Percentiles rank a stretch among this genome's conserved stretches.
Evolutionary conservation across 805 yeast genomes (phyloP).

Genomic region (Wickerhamiella sorbophila): DNA sequence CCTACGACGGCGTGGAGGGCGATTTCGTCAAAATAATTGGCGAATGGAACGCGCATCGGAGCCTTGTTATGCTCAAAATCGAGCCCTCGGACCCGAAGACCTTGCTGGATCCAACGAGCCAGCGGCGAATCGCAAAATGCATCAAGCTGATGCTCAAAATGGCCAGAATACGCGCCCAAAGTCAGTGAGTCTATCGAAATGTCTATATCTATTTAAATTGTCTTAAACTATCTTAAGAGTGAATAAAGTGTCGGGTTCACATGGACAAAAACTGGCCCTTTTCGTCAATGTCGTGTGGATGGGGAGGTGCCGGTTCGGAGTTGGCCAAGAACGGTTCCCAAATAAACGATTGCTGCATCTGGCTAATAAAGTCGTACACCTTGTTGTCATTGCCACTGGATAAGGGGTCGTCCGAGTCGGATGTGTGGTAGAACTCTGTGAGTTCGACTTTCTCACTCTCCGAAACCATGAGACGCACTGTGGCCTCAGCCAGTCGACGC

Average conservation of each 20-base stretch:
- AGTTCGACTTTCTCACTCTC: constrained; percentile 2
- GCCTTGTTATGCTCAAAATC: background rate
- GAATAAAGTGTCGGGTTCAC: no score
- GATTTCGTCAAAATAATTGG: background rate
- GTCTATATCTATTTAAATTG: no score
- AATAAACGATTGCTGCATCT: constrained; percentile 12
- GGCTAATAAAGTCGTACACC: constrained; percentile 9
- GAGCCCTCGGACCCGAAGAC: background rate
- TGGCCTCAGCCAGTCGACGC: constrained; percentile 6
- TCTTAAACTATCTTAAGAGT: no score
- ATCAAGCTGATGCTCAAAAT: background rate
- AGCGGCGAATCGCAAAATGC: background rate
- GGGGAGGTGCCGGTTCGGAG: no score
- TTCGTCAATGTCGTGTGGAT: no score
- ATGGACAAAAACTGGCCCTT: no score
- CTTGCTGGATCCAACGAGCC: background rate
- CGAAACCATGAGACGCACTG: constrained; percentile 6
- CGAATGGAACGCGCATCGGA: background rate
- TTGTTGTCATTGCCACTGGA: background rate
- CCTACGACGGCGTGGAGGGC: background rate
- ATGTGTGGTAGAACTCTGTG: background rate
- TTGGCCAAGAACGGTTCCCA: constrained; percentile 9
- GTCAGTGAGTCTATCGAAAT: no score
- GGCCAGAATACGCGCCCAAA: no score
- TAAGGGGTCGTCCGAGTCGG: background rate